Conservation (phyloP, 2,329 filamentous ascomycete genomes). For the Neospermospora avenae region DNA sequence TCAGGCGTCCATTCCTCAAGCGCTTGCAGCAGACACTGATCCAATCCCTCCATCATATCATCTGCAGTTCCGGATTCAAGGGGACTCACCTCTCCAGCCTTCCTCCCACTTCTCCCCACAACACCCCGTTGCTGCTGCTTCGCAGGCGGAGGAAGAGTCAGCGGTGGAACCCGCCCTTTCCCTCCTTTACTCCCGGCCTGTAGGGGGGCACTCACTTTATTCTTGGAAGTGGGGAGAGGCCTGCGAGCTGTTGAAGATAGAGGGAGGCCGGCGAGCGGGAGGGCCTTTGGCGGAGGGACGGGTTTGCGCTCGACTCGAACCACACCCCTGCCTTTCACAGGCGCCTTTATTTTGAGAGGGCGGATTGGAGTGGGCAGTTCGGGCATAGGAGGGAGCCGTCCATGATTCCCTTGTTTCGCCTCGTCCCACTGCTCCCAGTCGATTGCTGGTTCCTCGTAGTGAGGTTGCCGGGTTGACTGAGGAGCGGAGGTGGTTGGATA, state of each 20-base stretch:
- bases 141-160: too few species aligned
- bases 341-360: neutral
- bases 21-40: neutral
- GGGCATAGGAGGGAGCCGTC: constrained; percentile 10
- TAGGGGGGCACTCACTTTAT: too few species aligned
- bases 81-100: neutral
- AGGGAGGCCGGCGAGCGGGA: too few species aligned
- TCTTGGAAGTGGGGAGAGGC: too few species aligned
- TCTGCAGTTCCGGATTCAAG: neutral
- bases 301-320: neutral
- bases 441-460: constrained; percentile 13
- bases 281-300: neutral
- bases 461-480: neutral
- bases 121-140: too few species aligned
- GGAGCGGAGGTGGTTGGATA: too few species aligned
- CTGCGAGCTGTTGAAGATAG: too few species aligned
- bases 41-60: neutral
- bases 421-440: constrained; percentile 13
- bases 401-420: constrained; percentile 7
- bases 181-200: too few species aligned
- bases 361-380: neutral
- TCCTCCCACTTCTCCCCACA: too few species aligned
- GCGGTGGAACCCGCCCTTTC: neutral
- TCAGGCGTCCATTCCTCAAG: neutral
- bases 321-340: neutral